Percentiles rank a stretch among this genome's conserved stretches.
Conservation (phyloP, 2,329 filamentous ascomycete species). For the Arthrobotrys megalospora region DNA sequence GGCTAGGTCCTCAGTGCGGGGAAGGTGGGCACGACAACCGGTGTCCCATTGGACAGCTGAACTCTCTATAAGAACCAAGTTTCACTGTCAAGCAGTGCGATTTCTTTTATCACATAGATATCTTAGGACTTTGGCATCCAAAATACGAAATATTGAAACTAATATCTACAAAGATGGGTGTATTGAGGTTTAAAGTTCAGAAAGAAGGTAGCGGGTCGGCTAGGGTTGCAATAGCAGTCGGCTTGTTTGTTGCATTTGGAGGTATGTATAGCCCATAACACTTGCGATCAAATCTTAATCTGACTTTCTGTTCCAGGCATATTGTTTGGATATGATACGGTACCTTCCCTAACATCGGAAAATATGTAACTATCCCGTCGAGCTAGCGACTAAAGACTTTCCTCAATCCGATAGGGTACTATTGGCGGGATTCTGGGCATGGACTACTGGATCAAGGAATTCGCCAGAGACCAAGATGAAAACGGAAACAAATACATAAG, state of each 20-base stretch:
- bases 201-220: conserved; percentile 45
- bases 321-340: conserved; percentile 46
- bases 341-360: neutral
- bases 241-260: conserved; percentile 79
- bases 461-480: conserved; percentile 72
- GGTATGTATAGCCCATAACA: conserved; percentile 69
- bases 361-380: neutral
- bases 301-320: conserved; percentile 67
- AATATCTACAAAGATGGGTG: neutral
- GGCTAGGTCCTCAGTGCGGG: neutral
- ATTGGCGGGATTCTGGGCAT: conserved; percentile 82
- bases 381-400: neutral
- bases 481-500: conserved; percentile 62
- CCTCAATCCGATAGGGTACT: conserved; percentile 67
- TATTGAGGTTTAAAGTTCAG: conserved; percentile 14
- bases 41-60: too few relatives aligned
- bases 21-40: too few relatives aligned
- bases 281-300: neutral
- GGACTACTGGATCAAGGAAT: conserved; percentile 76
- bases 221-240: conserved; percentile 71
- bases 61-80: too few relatives aligned
- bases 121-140: too few relatives aligned
- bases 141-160: neutral
- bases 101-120: too few relatives aligned
- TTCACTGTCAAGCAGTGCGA: too few relatives aligned